Conservation (phyloP, 73 alveolate species). For the Effrenium voratum region DNA sequence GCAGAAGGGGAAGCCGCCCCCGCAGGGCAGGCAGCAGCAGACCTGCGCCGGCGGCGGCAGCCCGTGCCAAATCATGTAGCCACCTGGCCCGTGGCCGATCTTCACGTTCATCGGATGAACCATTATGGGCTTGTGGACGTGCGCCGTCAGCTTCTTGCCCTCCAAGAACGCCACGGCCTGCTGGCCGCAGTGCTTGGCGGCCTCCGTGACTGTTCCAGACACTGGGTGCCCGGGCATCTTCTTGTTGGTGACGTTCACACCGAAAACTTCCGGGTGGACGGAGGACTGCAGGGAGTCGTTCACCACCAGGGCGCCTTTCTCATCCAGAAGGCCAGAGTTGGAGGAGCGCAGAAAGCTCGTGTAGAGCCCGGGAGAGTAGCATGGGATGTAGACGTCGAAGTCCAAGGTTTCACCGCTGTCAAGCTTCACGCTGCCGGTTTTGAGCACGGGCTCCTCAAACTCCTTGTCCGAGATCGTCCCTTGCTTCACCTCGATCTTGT, state of each 20-base stretch:
- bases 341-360: constrained; percentile 15
- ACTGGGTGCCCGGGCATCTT: neutral
- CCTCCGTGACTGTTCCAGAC: neutral
- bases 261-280: neutral
- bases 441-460: constrained; percentile 2
- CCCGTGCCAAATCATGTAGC: neutral
- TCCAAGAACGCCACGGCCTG: neutral
- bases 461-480: constrained; percentile 13
- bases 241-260: neutral
- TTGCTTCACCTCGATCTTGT: constrained; percentile 7
- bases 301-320: neutral
- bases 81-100: constrained; percentile 11
- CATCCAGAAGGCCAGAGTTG: neutral
- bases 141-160: neutral
- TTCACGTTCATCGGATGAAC: neutral
- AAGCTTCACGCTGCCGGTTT: constrained; percentile 40
- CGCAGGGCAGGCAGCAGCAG: neutral
- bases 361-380: constrained; percentile 55
- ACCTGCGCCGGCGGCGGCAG: neutral
- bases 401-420: constrained; percentile 42
- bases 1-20: neutral
- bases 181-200: neutral
- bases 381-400: constrained; percentile 86
- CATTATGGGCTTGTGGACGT: neutral
- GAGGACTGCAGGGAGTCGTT: neutral